phyloP scores from a whole-genome alignment of 2,329 filamentous ascomycete species.

The Apiospora koreana region DNA sequence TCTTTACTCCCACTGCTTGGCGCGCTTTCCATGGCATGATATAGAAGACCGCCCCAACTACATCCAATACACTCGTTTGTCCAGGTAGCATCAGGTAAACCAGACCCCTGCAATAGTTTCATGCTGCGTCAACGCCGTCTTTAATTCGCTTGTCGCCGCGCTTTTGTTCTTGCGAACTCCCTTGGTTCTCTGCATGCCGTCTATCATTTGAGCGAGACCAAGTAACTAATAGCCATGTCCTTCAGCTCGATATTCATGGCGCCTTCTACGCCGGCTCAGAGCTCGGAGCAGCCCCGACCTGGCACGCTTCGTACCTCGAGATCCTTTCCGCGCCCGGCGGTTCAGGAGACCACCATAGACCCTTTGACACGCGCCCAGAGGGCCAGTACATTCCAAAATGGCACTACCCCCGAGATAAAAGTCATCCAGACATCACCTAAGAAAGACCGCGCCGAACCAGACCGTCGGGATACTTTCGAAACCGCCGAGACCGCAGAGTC shows the following conservation, averaged over 20 bases:
- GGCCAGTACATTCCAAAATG: slow-evolving; percentile 49
- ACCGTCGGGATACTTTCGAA: slow-evolving; percentile 38
- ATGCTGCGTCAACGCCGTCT: not conserved
- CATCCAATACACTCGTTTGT: slow-evolving; percentile 6
- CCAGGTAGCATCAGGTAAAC: slow-evolving; percentile 7
- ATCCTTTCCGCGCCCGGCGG: slow-evolving; percentile 27
- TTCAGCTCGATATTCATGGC: slow-evolving; percentile 25
- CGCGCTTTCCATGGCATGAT: not conserved
- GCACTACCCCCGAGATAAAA: slow-evolving; percentile 30
- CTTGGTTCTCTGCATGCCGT: not conserved
- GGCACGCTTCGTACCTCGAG: slow-evolving; percentile 27
- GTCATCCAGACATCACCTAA: slow-evolving; percentile 21
- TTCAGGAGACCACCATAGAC: slow-evolving; percentile 29
- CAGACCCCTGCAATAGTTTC: slow-evolving; percentile 8
- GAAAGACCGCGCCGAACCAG: slow-evolving; percentile 16
- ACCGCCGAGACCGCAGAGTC: slow-evolving; percentile 52
- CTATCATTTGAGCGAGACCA: not conserved
- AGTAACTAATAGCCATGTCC: not conserved
- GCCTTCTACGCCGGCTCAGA: slow-evolving; percentile 22
- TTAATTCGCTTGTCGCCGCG: not conserved
- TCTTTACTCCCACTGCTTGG: not conserved
- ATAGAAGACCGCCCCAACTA: not conserved
- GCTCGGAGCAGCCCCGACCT: slow-evolving; percentile 27
- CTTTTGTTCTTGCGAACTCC: not conserved
- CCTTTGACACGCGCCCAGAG: slow-evolving; percentile 40